Evolutionary conservation across 768 basidiomycete genomes (phyloP), one percentile per base, ranked within the genome.

Genomic region (Suillus americanus): DNA sequence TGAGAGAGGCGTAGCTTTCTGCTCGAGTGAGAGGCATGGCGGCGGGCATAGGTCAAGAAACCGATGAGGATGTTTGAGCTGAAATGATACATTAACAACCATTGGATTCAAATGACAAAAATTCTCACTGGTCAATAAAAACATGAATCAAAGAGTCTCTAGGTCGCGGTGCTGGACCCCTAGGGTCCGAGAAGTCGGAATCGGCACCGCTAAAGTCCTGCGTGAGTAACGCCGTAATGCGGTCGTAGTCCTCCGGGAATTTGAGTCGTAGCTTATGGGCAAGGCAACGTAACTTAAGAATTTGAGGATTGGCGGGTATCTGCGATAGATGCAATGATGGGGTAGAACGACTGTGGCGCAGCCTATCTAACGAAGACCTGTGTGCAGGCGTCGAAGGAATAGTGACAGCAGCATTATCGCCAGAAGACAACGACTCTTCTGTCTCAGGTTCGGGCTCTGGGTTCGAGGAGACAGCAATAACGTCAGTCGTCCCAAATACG

Each of bases 1-100:
- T 95, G 92, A 60, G 90, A 94, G 25, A 96, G 76, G 66, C 87
- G 87, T 65, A 77, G 78, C 70, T 71, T 72, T 72, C 79, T 68
- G 75, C 75, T 70, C 74, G 80, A 68, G 67, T 46, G 66, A 41
- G 68, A 80, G 67, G 76, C 79, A 66, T 85, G 80, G 62, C 83
- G 86, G 72, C 86, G 88, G 60, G 90, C 75, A 74, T 89, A 86
- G 35, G 82, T 85, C n/a, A 94, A 74, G 62, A 94, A 83, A 40
- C 93, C 93, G 65, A 95, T 88, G 54, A 95, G 84, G 66, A 95
- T 94, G 72, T 95, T 95, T 18, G 93, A 95, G 68, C 93, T 94
- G 69, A 55, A 35, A 0, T 56, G 43, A 35, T n/a, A 28, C 41
- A 48, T 57, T 2, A 50, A 40, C n/a, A 45, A 14, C 6, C 14